These are phyloP conservation scores for Pseudonitzschia multiseries DNA, from an alignment of 108 stramenopile species.

Conservation along the genomic window DNA sequence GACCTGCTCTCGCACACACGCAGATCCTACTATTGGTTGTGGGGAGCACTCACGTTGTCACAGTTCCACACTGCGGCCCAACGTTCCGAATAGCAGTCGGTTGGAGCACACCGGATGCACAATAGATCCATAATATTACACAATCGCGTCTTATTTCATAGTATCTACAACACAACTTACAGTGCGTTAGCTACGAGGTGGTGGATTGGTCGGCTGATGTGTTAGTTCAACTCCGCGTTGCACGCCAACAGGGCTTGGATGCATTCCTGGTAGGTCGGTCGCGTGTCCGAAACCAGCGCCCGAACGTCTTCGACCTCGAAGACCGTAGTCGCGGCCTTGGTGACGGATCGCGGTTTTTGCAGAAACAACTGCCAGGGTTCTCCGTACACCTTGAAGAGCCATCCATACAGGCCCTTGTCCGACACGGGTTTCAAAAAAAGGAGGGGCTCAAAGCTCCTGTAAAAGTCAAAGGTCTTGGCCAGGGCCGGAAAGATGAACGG, in stretches of 20 bases:
- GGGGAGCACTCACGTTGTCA: too few relatives aligned
- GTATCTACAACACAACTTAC: too few relatives aligned
- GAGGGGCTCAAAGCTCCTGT: slow-evolving; percentile 59
- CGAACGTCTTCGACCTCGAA: slow-evolving; percentile 32
- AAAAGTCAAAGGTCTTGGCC: slow-evolving; percentile 74
- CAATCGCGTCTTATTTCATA: too few relatives aligned
- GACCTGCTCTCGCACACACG: too few relatives aligned
- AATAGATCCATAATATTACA: too few relatives aligned
- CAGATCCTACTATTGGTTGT: too few relatives aligned
- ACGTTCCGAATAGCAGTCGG: too few relatives aligned
- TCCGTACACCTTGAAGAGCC: slow-evolving; percentile 72
- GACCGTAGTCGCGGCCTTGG: not conserved
- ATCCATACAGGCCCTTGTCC: slow-evolving; percentile 77
- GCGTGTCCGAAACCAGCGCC: slow-evolving; percentile 26
- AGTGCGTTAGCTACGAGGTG: too few relatives aligned
- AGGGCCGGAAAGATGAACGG: slow-evolving; percentile 78
- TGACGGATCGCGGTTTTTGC: slow-evolving; percentile 37
- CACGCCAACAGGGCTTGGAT: slow-evolving; percentile 35
- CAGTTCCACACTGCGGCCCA: too few relatives aligned
- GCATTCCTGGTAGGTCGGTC: slow-evolving; percentile 39
- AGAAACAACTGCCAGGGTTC: slow-evolving; percentile 81
- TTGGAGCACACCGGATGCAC: too few relatives aligned
- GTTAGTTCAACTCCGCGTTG: not conserved
- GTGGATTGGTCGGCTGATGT: too few relatives aligned
- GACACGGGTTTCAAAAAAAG: slow-evolving; percentile 71